Evolutionary conservation across 148 eudicot genomes (phyloP), one percentile per base, ranked within the genome.

Genomic region (Vaccinium corymbosum): DNA sequence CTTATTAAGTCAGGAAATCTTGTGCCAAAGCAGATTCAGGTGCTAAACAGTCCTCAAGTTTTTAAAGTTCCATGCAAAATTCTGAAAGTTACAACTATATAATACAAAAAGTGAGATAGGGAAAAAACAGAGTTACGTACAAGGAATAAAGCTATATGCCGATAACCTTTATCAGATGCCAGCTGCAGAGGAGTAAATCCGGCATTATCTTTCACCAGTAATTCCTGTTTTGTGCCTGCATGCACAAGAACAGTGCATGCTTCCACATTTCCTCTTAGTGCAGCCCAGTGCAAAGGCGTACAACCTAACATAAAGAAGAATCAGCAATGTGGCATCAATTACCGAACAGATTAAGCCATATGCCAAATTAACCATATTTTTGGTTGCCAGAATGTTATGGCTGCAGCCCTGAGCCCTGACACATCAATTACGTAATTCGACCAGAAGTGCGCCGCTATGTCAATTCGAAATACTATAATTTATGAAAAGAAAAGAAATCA

Each of bases 231-330:
- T 88, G 93, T 90, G 85, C 98, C 97, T 51, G 97, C 89, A 70
- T 91, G 97, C 71, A 93, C 95, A 80, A 95, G 93, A 87, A 95
- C 91, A 88, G 90, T 89, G 84, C 97, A 94, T 77, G 93, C 93
- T 88, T 95, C 98, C 52, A 89, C 70, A 85, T 94, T 85, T 87
- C 97, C 98, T 83, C 91, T 90, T 75, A 93, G 77, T 70, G 91
- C 95, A 82, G 98, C 97, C 97, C 97, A 95, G 83, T 95, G 98
- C 88, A 95, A 89, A 80, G 98, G 94, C 42, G 98, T 94, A 83
- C 97, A 95, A 79, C 98, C 98, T 95, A 85, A 70, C 32, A 87
- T 75, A n/a, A 32, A 72, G 83, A 71, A 88, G 6, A 64, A 74
- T 6, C 81, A n/a, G 81, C 20, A 85, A 61, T n/a, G 29, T 73